Conservation (phyloP, 768 basidiomycete species). For the Leccinum imitatum region DNA sequence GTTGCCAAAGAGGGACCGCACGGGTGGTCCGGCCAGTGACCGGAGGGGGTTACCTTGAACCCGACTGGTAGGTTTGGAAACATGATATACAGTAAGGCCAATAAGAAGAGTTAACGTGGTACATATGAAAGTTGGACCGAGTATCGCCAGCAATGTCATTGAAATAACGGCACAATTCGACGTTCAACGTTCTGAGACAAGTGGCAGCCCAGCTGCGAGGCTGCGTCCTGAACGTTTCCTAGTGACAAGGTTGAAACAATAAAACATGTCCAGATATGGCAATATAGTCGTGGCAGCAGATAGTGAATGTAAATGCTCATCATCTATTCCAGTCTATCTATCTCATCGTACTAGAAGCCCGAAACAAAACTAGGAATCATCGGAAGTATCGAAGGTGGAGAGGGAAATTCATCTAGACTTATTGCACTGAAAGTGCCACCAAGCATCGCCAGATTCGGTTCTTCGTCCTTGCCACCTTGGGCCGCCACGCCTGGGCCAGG, state of each 20-base stretch:
- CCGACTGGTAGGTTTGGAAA: slow-evolving; percentile 20
- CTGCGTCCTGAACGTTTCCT: background rate
- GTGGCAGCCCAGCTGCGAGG: background rate
- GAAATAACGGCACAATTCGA: background rate
- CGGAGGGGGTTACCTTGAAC: slow-evolving; percentile 44
- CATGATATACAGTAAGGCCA: slow-evolving; percentile 27
- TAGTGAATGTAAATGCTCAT: background rate
- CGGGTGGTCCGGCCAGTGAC: slow-evolving; percentile 61
- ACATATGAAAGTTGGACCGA: slow-evolving; percentile 11
- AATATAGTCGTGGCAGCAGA: background rate
- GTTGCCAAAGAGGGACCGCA: slow-evolving; percentile 45
- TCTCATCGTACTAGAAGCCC: slow-evolving; percentile 16
- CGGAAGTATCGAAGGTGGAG: slow-evolving; percentile 38
- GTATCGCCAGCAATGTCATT: background rate
- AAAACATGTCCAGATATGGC: slow-evolving; percentile 7
- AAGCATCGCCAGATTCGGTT: slow-evolving; percentile 27
- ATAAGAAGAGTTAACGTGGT: slow-evolving; percentile 11
- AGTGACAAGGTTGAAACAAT: background rate
- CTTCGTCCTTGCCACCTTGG: slow-evolving; percentile 12
- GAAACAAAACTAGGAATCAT: slow-evolving; percentile 33
- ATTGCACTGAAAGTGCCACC: slow-evolving; percentile 41
- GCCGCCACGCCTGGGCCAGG: background rate
- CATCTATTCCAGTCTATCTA: background rate
- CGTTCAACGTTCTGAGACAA: background rate
- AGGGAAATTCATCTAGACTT: slow-evolving; percentile 47